phyloP scores from a whole-genome alignment of 768 basidiomycete genomes.

The Trametes cinnabarina region DNA sequence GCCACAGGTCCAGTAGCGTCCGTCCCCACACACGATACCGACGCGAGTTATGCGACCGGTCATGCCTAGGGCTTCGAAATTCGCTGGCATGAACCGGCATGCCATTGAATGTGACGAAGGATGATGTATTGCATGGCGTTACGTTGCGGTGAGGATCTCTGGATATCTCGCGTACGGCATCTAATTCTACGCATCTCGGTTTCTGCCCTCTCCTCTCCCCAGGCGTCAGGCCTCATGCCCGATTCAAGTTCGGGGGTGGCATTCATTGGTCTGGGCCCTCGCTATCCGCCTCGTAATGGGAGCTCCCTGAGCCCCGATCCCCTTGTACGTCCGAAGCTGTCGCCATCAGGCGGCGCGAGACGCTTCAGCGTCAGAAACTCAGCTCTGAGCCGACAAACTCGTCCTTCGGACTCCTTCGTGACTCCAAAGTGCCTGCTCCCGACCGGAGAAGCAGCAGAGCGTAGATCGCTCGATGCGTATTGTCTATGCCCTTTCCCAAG shows the following conservation, averaged over 20 bases:
- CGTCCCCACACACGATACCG: not conserved
- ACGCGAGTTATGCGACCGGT: not conserved
- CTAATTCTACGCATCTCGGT: conserved; percentile 16
- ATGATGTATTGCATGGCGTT: not conserved
- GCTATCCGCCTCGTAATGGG: conserved; percentile 5
- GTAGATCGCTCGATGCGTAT: conserved; percentile 12
- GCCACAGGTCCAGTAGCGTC: not conserved
- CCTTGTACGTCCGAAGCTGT: conserved; percentile 16
- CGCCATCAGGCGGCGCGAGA: conserved; percentile 9
- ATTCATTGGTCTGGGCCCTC: not conserved
- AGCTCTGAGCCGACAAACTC: conserved; percentile 9
- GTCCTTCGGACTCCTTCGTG: not conserved
- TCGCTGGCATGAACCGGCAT: conserved; percentile 3
- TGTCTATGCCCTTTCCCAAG: not conserved
- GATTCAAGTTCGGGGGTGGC: conserved; percentile 10
- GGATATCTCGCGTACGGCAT: not conserved
- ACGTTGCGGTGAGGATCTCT: no score
- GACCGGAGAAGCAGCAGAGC: conserved; percentile 6
- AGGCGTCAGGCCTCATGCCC: conserved; percentile 7
- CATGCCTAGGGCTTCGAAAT: not conserved
- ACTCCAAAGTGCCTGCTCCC: not conserved
- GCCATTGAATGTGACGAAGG: not conserved
- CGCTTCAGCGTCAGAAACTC: conserved; percentile 7
- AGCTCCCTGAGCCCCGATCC: conserved; percentile 14
- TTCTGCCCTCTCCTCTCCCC: not conserved